These are phyloP conservation scores for Epichloe festucae DNA, from an alignment of 2,329 filamentous ascomycete genomes.

Conservation along the genomic window DNA sequence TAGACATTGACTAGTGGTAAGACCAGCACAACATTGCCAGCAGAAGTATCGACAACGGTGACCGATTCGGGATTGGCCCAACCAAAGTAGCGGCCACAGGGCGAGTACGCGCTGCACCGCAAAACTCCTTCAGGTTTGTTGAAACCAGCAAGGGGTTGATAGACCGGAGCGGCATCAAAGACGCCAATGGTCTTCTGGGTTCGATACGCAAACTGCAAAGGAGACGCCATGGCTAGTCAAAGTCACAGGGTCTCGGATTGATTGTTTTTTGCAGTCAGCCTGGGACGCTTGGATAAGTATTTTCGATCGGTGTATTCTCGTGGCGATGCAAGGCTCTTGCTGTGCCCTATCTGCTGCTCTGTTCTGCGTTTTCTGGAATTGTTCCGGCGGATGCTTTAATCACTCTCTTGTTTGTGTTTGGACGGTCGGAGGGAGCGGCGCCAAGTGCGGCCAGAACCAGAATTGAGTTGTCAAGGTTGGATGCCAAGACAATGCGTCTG, in stretches of 20 bases:
- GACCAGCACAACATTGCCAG: constrained; percentile 59
- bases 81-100: constrained; percentile 89
- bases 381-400: constrained; percentile 1
- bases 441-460: background rate
- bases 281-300: constrained; percentile 5
- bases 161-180: constrained; percentile 81
- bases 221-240: constrained; percentile 87
- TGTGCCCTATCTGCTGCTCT: background rate
- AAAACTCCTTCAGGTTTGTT: constrained; percentile 81
- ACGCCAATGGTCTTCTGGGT: constrained; percentile 94
- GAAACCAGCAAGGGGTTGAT: constrained; percentile 75
- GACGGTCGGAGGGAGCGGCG: background rate
- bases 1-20: constrained; percentile 76
- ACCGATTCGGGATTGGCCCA: constrained; percentile 87
- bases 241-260: constrained; percentile 50
- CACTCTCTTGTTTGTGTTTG: background rate
- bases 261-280: constrained; percentile 11
- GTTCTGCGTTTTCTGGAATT: background rate
- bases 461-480: background rate
- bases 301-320: constrained; percentile 1
- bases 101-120: constrained; percentile 89
- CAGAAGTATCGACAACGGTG: constrained; percentile 68
- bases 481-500: background rate
- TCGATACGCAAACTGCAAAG: constrained; percentile 92
- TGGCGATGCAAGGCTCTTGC: background rate